Base-by-base conservation (phyloP, 108 stramenopile species). In the Fragilariopsis cylindrus region DNA sequence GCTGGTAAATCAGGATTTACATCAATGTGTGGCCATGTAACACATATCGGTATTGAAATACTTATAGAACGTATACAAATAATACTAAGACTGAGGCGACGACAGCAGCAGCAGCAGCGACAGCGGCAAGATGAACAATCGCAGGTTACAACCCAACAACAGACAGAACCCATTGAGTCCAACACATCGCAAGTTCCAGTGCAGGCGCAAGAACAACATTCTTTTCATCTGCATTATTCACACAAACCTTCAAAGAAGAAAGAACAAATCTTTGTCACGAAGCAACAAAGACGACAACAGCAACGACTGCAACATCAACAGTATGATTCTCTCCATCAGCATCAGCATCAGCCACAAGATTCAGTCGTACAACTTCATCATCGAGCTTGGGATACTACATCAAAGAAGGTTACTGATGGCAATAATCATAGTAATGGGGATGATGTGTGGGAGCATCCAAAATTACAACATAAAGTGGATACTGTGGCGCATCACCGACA, bases 1-100 rank as follows among this genome's bases (percentile, higher is more conserved):
- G 67, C 84, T 39, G 84, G 84, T 4, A 85, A 85, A 57, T 80
- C 84, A 19, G 84, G 84, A 5, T 85, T 85, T 60, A 83, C 84
- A 21, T 55, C 84, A 43, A 83, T 80, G 82, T 13, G 80, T 71
- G 84, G 84, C 9, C 84, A 85, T 57, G 49, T 63, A 4, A 85
- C 82, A 3, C 68, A 73, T 48, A 47, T 49, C 0, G 11, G 19
- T 5, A n/a, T 83, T 2, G 82, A 76, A 48, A 60, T 43, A 11
- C 12, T 76, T 3, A 1, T 76, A 16, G 43, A 63, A 40, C 57
- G 50, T 39, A n/a, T 46, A 1, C 68, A 42, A 50, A 18, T 39
- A 8, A 60, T 9, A 40, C 58, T 60, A 13, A 30, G 16, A 45
- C 62, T 4, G 2, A n/a, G 40, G 44, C 50, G n/a, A 42, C 74